Conservation (phyloP, 169 alveolate species). For the Hepatocystis sp. region DNA sequence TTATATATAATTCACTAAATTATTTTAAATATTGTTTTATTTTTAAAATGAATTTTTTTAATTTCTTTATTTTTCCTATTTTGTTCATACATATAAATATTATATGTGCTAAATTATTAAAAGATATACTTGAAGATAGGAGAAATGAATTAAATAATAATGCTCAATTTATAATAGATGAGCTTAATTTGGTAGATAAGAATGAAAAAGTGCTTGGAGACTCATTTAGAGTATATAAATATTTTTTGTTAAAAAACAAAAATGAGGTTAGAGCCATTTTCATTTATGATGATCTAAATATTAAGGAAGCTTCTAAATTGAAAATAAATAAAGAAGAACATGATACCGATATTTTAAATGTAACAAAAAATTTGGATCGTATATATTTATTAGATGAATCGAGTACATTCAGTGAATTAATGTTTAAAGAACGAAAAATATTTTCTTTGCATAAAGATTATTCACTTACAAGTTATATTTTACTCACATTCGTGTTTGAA, state of each 20-base stretch:
- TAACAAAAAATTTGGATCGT: conserved; percentile 12
- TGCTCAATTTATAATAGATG: conserved; percentile 33
- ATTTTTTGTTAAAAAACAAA: conserved; percentile 37
- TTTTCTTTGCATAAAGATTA: conserved; percentile 41
- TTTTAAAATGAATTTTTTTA: conserved; percentile 39
- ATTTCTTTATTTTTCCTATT: conserved; percentile 28
- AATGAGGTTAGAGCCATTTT: conserved; percentile 67
- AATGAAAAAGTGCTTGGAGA: conserved; percentile 40
- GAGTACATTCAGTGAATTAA: conserved; percentile 42
- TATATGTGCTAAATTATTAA: conserved; percentile 14
- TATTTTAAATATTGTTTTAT: background rate
- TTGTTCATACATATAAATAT: conserved; percentile 10
- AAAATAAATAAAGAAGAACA: conserved; percentile 15
- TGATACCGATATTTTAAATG: conserved; percentile 18
- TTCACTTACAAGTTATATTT: conserved; percentile 49
- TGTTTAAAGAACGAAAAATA: conserved; percentile 55
- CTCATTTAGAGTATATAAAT: conserved; percentile 58
- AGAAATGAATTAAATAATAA: conserved; percentile 30
- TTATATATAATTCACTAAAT: background rate
- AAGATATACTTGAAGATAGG: conserved; percentile 35
- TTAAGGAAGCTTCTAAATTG: conserved; percentile 18
- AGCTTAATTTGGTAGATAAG: conserved; percentile 51
- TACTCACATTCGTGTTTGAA: conserved; percentile 41
- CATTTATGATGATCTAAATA: conserved; percentile 67
- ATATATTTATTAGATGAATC: conserved; percentile 49